Evolutionary conservation across 495 filamentous ascomycete genomes (phyloP).

Genomic region (Penicillium mononematosum): DNA sequence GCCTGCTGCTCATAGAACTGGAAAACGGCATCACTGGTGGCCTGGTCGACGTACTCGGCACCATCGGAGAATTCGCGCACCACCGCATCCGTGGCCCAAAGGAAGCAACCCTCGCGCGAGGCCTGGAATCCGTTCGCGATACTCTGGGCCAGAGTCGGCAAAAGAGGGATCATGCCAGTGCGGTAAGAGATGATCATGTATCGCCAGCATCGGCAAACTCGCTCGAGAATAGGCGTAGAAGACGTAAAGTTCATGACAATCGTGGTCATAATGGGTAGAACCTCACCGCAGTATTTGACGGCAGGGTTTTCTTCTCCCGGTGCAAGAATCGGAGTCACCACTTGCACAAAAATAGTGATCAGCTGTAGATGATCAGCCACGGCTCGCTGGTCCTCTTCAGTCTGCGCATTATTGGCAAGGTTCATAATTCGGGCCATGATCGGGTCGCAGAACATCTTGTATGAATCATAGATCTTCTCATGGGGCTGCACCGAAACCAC

Average conservation of each 20-base stretch:
- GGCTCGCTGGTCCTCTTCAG: conserved; percentile 74
- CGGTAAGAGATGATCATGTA: conserved; percentile 95
- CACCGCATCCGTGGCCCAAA: conserved; percentile 95
- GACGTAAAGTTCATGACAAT: conserved; percentile 82
- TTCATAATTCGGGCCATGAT: conserved; percentile 81
- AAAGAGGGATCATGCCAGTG: conserved; percentile 78
- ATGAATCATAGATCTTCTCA: conserved; percentile 72
- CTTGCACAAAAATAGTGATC: conserved; percentile 82
- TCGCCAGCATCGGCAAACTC: conserved; percentile 91
- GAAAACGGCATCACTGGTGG: conserved; percentile 87
- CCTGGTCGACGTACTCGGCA: conserved; percentile 73
- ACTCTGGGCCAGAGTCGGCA: conserved; percentile 82
- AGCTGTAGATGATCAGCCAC: conserved; percentile 86
- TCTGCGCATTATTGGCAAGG: conserved; percentile 79
- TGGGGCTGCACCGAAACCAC: conserved; percentile 84
- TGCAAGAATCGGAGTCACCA: conserved; percentile 73
- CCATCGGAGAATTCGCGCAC: conserved; percentile 92
- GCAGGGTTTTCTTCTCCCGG: conserved; percentile 78
- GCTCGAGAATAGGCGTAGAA: conserved; percentile 85
- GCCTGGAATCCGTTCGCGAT: conserved; percentile 78
- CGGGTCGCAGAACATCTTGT: conserved; percentile 93
- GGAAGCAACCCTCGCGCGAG: conserved; percentile 91
- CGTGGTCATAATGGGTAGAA: conserved; percentile 79
- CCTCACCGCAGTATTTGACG: conserved; percentile 92
- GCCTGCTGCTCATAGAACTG: conserved; percentile 93